Evolutionary conservation across 768 basidiomycete genomes (phyloP).

Genomic region (Lentinula aciculospora): DNA sequence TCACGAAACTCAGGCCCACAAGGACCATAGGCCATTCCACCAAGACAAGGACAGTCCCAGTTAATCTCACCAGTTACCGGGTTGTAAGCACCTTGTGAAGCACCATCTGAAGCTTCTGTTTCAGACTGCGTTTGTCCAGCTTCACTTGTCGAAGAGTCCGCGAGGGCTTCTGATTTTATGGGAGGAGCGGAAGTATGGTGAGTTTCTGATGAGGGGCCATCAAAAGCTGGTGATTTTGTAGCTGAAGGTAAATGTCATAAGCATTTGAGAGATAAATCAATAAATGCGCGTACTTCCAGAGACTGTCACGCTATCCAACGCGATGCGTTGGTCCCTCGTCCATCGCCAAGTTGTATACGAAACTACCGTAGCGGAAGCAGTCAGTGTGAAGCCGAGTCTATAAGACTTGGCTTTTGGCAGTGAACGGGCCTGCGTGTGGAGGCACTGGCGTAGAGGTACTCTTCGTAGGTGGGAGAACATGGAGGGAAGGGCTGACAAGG

Average conservation of each 20-base stretch:
- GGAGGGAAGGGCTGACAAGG: background rate
- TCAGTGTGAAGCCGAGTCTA: conserved; percentile 30
- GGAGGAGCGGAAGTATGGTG: conserved; percentile 1
- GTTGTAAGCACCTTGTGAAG: conserved; percentile 65
- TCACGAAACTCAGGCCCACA: conserved; percentile 91
- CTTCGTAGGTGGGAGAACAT: conserved; percentile 4
- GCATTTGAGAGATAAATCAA: background rate
- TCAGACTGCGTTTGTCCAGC: conserved; percentile 13
- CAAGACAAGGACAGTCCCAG: conserved; percentile 99
- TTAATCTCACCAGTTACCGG: conserved; percentile 99
- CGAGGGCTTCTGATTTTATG: background rate
- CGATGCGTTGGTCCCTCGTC: conserved; percentile 36
- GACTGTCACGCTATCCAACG: conserved; percentile 36
- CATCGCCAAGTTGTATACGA: conserved; percentile 46
- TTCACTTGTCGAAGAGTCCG: background rate
- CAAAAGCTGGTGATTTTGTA: background rate
- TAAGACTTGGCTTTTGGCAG: background rate
- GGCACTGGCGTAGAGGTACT: conserved; percentile 1
- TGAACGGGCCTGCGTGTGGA: background rate
- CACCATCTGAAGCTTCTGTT: conserved; percentile 18
- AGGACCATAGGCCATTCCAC: conserved; percentile 97
- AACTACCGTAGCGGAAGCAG: conserved; percentile 37
- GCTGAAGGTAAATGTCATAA: background rate
- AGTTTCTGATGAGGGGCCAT: conserved; percentile 1
- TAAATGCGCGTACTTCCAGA: conserved; percentile 18